phyloP scores from a whole-genome alignment of 2,329 filamentous ascomycete species.

The Phialophora macrospora region DNA sequence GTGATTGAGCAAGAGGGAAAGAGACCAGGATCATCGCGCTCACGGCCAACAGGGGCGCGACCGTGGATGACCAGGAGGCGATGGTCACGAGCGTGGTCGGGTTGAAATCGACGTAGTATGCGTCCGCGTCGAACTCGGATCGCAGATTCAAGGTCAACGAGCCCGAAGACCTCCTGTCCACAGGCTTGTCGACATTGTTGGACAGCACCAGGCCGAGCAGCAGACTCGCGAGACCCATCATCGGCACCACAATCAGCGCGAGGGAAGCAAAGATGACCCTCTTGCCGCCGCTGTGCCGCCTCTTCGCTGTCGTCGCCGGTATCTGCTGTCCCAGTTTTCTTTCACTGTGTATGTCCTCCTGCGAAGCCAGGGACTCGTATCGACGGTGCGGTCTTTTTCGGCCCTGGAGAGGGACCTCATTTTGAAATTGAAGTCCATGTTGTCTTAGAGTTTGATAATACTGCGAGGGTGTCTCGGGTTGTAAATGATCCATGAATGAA shows the following conservation, averaged over 20 bases:
- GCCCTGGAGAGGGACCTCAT: conserved; percentile 4
- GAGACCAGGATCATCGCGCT: conserved; percentile 39
- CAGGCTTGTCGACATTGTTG: conserved; percentile 1
- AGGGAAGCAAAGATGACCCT: conserved; percentile 8
- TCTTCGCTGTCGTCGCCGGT: background rate
- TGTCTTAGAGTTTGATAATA: background rate
- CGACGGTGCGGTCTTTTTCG: background rate
- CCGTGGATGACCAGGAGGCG: conserved; percentile 40
- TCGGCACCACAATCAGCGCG: conserved; percentile 6
- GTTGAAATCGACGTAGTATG: conserved; percentile 36
- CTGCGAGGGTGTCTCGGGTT: background rate
- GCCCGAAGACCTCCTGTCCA: background rate
- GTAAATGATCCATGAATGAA: background rate
- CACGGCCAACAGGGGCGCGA: conserved; percentile 38
- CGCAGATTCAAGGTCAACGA: background rate
- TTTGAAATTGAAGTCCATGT: background rate
- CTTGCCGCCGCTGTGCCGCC: background rate
- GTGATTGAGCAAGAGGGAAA: conserved; percentile 35
- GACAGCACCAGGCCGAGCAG: conserved; percentile 12
- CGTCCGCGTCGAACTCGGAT: conserved; percentile 19
- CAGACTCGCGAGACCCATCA: conserved; percentile 9
- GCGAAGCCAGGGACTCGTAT: background rate
- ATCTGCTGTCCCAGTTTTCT: background rate
- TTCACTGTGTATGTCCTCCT: background rate
- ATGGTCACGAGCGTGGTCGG: conserved; percentile 37